Evolutionary conservation across 306 rosid genomes (phyloP).

Genomic region (Cajanus cajan): DNA sequence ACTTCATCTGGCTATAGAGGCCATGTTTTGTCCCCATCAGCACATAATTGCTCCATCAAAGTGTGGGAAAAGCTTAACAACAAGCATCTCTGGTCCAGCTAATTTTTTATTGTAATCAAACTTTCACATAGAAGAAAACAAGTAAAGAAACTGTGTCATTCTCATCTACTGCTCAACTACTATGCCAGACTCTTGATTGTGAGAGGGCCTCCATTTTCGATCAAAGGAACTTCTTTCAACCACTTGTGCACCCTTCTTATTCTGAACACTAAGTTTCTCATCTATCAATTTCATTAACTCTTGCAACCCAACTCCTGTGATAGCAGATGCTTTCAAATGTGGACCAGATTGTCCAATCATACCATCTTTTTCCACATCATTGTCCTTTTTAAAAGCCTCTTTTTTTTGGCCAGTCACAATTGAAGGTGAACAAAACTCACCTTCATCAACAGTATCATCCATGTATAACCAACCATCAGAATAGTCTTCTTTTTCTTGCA

Average conservation of each 20-base stretch:
- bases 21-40: not conserved
- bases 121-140: not conserved
- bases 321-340: conserved; percentile 74
- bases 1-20: conserved; percentile 11
- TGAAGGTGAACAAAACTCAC: conserved; percentile 28
- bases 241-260: conserved; percentile 47
- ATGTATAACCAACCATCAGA: conserved; percentile 63
- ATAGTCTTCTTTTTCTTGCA: conserved; percentile 47
- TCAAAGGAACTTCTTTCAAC: conserved; percentile 50
- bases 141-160: not conserved
- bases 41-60: not conserved
- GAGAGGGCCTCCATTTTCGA: conserved; percentile 86
- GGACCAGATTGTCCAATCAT: conserved; percentile 45
- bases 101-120: not conserved
- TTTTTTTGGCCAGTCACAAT: conserved; percentile 32
- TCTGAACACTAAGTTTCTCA: conserved; percentile 57
- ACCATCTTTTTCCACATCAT: conserved; percentile 19
- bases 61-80: not conserved
- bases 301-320: conserved; percentile 76
- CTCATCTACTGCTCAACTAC: conserved; percentile 45
- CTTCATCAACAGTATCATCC: conserved; percentile 41
- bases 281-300: conserved; percentile 77
- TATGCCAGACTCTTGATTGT: conserved; percentile 35
- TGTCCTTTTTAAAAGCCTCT: conserved; percentile 21
- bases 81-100: not conserved